Conservation (phyloP, 768 basidiomycete genomes). For the Lactifluus rugatus region DNA sequence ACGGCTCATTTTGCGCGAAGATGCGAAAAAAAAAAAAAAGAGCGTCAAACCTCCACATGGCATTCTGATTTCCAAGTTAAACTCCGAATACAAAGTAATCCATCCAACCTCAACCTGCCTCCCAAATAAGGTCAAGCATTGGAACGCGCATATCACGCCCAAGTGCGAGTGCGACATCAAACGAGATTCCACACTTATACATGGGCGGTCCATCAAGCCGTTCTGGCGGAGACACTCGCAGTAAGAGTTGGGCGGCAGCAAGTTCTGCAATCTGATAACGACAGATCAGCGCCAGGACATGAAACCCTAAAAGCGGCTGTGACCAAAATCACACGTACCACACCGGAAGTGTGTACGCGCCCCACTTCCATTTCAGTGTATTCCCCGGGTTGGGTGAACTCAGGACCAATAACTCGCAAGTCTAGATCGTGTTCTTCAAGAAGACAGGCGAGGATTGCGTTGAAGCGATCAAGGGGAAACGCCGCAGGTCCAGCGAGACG, state of each 20-base stretch:
- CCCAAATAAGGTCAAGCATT: slow-evolving; percentile 62
- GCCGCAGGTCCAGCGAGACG: slow-evolving; percentile 68
- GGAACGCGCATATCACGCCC: slow-evolving; percentile 52
- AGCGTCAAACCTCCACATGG: background rate
- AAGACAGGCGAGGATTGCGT: slow-evolving; percentile 71
- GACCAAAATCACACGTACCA: slow-evolving; percentile 36
- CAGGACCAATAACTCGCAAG: slow-evolving; percentile 33
- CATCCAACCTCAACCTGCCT: slow-evolving; percentile 23
- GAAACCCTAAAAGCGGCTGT: background rate
- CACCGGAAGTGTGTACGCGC: slow-evolving; percentile 47
- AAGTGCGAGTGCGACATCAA: slow-evolving; percentile 43
- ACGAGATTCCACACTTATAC: slow-evolving; percentile 66
- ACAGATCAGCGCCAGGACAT: background rate
- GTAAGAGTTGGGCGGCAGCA: slow-evolving; percentile 52
- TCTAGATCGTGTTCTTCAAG: slow-evolving; percentile 64
- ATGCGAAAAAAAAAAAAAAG: background rate
- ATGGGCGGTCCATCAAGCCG: slow-evolving; percentile 58
- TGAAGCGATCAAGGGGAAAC: slow-evolving; percentile 70
- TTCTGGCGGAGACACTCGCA: slow-evolving; percentile 51
- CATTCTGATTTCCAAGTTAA: background rate
- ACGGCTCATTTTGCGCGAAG: background rate
- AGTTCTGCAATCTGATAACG: slow-evolving; percentile 52
- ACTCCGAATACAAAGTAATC: background rate
- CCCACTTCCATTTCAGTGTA: slow-evolving; percentile 66
- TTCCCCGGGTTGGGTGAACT: slow-evolving; percentile 53